Conservation (phyloP, 73 alveolate genomes). For the Vitrella brassicaformis region DNA sequence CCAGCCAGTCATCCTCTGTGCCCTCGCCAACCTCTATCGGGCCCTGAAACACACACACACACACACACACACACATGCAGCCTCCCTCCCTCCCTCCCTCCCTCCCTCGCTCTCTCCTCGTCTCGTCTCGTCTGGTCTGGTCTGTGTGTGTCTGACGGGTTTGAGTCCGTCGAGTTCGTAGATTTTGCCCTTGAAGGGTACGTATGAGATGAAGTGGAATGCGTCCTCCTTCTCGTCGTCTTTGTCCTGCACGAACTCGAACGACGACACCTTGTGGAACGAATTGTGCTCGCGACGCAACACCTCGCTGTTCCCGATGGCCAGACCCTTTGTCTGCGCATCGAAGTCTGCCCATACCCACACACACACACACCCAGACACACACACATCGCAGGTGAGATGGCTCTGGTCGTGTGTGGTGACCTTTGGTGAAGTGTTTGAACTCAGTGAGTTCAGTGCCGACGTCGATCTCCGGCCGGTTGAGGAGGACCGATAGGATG, state of each 20-base stretch:
- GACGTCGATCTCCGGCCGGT: conserved; percentile 54
- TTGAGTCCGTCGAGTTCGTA: conserved; percentile 81
- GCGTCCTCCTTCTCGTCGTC: conserved; percentile 77
- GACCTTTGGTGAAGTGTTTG: conserved; percentile 61
- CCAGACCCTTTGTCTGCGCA: conserved; percentile 67
- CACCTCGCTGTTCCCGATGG: conserved; percentile 10
- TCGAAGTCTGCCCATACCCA: conserved; percentile 45
- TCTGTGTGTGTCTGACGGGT: background rate
- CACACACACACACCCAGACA: no score
- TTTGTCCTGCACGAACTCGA: conserved; percentile 11
- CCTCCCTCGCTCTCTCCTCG: background rate
- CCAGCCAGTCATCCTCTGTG: background rate
- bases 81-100: background rate
- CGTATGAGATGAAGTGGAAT: conserved; percentile 79
- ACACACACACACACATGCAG: no score
- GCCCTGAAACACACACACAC: no score
- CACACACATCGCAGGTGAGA: no score
- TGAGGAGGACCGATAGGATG: conserved; percentile 68
- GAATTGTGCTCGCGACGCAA: background rate
- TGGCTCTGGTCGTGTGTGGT: no score
- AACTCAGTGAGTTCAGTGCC: conserved; percentile 73
- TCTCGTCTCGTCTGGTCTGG: background rate
- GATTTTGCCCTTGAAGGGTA: conserved; percentile 71
- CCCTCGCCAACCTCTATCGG: background rate
- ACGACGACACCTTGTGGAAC: conserved; percentile 7